Base-by-base conservation (phyloP, 2,329 filamentous ascomycete species). In the Fusarium citri region DNA sequence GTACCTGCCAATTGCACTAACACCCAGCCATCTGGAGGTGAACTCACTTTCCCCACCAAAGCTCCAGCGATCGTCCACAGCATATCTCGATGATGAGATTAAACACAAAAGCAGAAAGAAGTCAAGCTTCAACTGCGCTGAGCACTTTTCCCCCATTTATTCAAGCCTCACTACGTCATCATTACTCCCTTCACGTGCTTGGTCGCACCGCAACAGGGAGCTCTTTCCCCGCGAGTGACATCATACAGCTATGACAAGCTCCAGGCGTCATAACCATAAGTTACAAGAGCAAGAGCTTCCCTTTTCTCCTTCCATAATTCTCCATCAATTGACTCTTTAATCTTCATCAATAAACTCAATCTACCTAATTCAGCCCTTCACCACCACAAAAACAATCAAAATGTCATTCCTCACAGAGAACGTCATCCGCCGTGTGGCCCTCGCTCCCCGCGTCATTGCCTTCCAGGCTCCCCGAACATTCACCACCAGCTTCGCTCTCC, bases 321-420 rank as follows among this genome's bases (percentile, higher is more conserved):
- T 41, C 26, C n/a, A 50, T 55, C 63, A 72, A 69, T 72, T 69
- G 46, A 60, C 26, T 15, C 31, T 34, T 34, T 15, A 40, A n/a
- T 20, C 16, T 31, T 46, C 23, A 37, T 5, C 25, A 31, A 37
- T 46, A 18, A 42, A 14, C 42, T 23, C n/a, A 41, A 10, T 46
- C 34, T 41, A 34, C 37, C 20, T 46, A 25, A 25, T 16, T 15
- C 16, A 42, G 28, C 41, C 42, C 20, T 63, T 43, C 49, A 25
- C 23, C 20, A 48, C 47, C 41, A 64, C 58, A 40, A 55, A 7
- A 59, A 46, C 34, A 20, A 46, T 18, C 42, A 64, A 37, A 62
- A 89, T 89, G 87, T 87, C 86, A 54, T 85, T 85, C 79, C 78
- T 88, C 79, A 82, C 85, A 64, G 78, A 85, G 75, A 76, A 80